Conservation (phyloP, 768 basidiomycete species). For the Psilocybe tampanensis region DNA sequence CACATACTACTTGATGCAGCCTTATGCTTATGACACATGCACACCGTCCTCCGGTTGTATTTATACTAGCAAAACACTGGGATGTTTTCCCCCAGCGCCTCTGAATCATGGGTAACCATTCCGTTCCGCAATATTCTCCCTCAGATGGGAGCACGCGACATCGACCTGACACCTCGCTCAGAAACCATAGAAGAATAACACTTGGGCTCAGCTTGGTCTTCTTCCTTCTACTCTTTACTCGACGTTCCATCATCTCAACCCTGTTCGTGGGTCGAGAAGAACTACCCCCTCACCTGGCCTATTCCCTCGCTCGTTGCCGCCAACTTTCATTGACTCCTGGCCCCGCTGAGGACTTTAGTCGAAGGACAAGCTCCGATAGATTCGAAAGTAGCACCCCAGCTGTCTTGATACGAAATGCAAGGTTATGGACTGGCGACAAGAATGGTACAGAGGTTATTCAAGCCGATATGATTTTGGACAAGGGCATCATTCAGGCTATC, state of each 20-base stretch:
- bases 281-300: conserved; percentile 24
- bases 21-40: no score
- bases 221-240: conserved; percentile 2
- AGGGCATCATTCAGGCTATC: conserved; percentile 64
- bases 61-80: no score
- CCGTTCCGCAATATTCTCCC: not conserved
- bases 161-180: not conserved
- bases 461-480: conserved; percentile 71
- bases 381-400: conserved; percentile 66
- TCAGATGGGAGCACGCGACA: not conserved
- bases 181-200: not conserved
- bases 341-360: conserved; percentile 46
- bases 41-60: no score
- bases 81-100: no score
- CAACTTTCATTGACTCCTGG: conserved; percentile 42
- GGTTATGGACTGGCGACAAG: conserved; percentile 78
- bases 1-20: no score
- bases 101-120: no score
- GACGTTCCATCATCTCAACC: not conserved
- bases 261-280: not conserved
- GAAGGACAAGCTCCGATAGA: conserved; percentile 61
- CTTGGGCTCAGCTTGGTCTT: conserved; percentile 4
- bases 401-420: conserved; percentile 71
- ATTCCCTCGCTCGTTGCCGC: conserved; percentile 45
- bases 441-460: conserved; percentile 68